Evolutionary conservation across 1,284 basidiomycete genomes (phyloP), one percentile per base, ranked within the genome.

Genomic region (Puccinia hordei): DNA sequence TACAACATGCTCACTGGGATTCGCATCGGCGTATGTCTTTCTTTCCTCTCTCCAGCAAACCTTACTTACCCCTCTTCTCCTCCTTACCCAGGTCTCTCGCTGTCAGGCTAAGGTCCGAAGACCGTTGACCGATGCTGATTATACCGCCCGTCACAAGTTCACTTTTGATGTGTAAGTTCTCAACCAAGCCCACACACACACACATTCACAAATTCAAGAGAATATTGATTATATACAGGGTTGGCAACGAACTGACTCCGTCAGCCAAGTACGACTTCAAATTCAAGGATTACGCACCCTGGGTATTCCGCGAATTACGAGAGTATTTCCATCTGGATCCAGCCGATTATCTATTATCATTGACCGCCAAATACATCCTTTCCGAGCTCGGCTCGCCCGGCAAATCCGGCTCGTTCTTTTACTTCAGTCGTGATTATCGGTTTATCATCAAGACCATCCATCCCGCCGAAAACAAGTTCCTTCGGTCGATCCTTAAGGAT

Each of bases 1-100:
- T 99, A 98, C 88, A 98, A 99, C 88, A 99, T 99, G 96, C 89
- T 99, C 84, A 99, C 96, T 3, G 96, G 96, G 6, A 98, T 99
- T 82, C 91, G 96, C 46, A 95, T 95, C 83, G 95, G 92, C 69
- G 94, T 93, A 83, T 85, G 91, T 89, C 0, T 15, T n/a, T 35
- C 38, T 51, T 15, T 61, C 72, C 44, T 33, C 35, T 66, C 49
- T 38, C 22, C 24, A 35, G 6, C 17, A 24, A 65, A n/a, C 66
- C 38, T 8, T 13, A 5, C 2, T n/a, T 33, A 13, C 41, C 33
- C 30, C 27, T 22, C 27, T 49, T 51, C 24, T 1, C 12, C n/a
- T 24, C 53, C 55, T 9, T 83, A 35, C n/a, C 35, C 83, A 93
- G 92, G 93, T 98, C 6, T 98, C 96, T 66, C 89, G 96, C 82